Evolutionary conservation across 192 early-diverging fungal genomes (phyloP), one percentile per base, ranked within the genome.

Genomic region (Rhizoclosmatium sp.): DNA sequence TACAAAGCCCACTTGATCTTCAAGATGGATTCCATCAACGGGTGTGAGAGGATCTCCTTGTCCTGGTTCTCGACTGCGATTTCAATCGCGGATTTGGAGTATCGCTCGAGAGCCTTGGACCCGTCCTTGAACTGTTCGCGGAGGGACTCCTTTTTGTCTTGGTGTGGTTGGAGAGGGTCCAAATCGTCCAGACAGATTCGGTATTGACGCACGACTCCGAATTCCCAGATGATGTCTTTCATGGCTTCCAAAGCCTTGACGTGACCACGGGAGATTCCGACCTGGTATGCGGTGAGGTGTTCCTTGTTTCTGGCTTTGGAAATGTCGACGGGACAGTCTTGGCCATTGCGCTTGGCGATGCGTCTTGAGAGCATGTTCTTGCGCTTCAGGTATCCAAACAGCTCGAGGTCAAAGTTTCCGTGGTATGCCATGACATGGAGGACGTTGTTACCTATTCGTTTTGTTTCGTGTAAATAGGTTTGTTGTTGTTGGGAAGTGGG

Each of bases 1-100:
- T 82, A 82, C 3, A 82, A 62, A 40, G 51, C 56, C 82, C 82
- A 82, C 48, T 82, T 82, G 59, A 64, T 73, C 31, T 65, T 56
- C 7, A 82, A 61, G 45, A 82, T 19, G 21, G 65, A 45, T 44
- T 61, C 39, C 40, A 82, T 61, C 23, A 82, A 23, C 4, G 78
- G 78, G 47, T 72, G 65, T 10, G 41, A 47, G 39, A 82, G 19
- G 12, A 78, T 73, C 9, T 59, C 69, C 59, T 68, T 80, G 65
- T 82, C 71, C n/a, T 75, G 9, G 47, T 44, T 78, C 47, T 69
- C 40, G 31, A 73, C 60, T 1, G 80, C 74, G 47, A 78, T 69
- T 64, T 80, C 79, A 47, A 80, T 48, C 3, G 69, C 76, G 16
- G 61, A 47, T 47, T 69, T 65, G 51, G 60, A 64, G 49, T 23